These are phyloP conservation scores for Candida palmyrensis DNA, from an alignment of 805 yeast genomes.

Conservation along the genomic window DNA sequence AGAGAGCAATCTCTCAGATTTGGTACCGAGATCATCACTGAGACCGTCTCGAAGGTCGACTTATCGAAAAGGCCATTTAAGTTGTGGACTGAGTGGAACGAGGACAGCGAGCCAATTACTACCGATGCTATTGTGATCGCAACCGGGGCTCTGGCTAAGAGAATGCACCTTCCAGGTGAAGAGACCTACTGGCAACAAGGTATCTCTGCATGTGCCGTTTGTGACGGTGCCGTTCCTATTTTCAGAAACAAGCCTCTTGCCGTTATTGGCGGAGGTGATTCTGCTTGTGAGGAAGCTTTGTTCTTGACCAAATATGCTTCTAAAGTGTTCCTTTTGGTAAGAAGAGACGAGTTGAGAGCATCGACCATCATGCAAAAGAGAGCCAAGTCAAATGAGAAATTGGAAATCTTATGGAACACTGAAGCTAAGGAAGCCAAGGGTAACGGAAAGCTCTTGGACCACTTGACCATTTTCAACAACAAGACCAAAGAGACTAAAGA, in stretches of 20 bases:
- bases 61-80: conserved; percentile 86
- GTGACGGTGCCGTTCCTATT: conserved; percentile 99
- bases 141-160: conserved; percentile 98
- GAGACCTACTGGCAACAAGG: conserved; percentile 99
- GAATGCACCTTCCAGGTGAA: conserved; percentile 93
- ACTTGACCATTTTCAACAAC: conserved; percentile 63
- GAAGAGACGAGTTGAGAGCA: conserved; percentile 93
- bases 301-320: conserved; percentile 97
- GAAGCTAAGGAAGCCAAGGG: conserved; percentile 88
- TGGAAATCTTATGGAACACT: conserved; percentile 85
- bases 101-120: conserved; percentile 85
- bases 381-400: conserved; percentile 75
- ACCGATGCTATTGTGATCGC: conserved; percentile 91
- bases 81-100: conserved; percentile 94
- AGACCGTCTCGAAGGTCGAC: conserved; percentile 91
- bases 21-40: conserved; percentile 93
- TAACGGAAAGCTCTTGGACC: conserved; percentile 75
- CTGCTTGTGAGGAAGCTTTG: conserved; percentile 98
- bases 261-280: conserved; percentile 98
- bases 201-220: conserved; percentile 98
- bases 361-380: conserved; percentile 97
- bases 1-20: conserved; percentile 79
- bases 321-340: conserved; percentile 86
- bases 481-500: conserved; percentile 65
- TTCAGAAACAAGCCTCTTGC: conserved; percentile 97